Conservation (phyloP, 2,329 filamentous ascomycete species). For the Aspergillus terreus region DNA sequence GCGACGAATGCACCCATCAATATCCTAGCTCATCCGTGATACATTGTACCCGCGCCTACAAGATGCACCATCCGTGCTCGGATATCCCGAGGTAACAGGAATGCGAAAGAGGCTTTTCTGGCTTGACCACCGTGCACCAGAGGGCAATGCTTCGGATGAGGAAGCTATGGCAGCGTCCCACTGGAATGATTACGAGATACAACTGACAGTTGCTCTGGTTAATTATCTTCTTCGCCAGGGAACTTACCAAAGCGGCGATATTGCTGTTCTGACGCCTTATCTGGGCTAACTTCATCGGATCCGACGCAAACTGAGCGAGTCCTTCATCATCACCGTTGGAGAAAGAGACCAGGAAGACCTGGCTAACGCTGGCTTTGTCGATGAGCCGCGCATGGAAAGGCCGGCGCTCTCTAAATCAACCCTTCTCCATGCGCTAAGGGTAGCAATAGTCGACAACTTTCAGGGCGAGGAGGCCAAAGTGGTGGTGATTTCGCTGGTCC, state of each 20-base stretch:
- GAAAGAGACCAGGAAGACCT: slow-evolving; percentile 61
- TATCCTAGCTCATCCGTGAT: slow-evolving; percentile 56
- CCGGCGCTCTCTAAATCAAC: slow-evolving; percentile 34
- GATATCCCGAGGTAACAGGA: slow-evolving; percentile 44
- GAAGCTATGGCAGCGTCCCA: slow-evolving; percentile 37
- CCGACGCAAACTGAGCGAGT: slow-evolving; percentile 31
- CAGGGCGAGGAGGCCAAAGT: slow-evolving; percentile 74
- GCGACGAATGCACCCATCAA: slow-evolving; percentile 62
- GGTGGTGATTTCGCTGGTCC: slow-evolving; percentile 65
- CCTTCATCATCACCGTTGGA: slow-evolving; percentile 60
- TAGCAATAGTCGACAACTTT: slow-evolving; percentile 71
- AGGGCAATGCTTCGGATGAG: slow-evolving; percentile 29
- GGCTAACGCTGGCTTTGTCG: slow-evolving; percentile 34
- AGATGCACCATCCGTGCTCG: slow-evolving; percentile 43
- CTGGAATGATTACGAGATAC: slow-evolving; percentile 54
- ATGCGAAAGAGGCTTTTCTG: slow-evolving; percentile 50
- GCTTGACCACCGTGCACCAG: slow-evolving; percentile 47
- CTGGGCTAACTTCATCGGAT: slow-evolving; percentile 51
- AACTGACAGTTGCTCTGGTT: slow-evolving; percentile 61
- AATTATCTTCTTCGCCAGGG: slow-evolving; percentile 65
- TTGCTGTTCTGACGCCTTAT: slow-evolving; percentile 67
- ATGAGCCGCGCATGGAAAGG: slow-evolving; percentile 6
- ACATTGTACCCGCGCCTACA: slow-evolving; percentile 56
- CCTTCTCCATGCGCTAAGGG: slow-evolving; percentile 48
- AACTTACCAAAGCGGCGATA: slow-evolving; percentile 55